Percentiles rank a stretch among this genome's conserved stretches.
phyloP scores from a whole-genome alignment of 2,329 filamentous ascomycete genomes.

The Verticillium isaacii region DNA sequence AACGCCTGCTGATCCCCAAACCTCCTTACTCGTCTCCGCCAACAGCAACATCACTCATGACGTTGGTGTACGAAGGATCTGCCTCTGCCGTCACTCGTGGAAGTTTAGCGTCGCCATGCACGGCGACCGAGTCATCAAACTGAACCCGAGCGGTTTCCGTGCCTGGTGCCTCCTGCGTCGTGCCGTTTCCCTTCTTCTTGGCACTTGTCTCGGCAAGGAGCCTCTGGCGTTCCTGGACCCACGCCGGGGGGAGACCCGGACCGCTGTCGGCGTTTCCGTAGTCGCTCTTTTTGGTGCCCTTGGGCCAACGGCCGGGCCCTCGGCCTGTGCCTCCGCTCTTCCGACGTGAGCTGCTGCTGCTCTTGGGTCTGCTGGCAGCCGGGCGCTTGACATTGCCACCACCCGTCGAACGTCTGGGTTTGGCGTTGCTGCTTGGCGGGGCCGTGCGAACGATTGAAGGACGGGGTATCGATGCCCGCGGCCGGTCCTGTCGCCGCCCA shows the following conservation, averaged over 20 bases:
- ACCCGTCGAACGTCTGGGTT: slow-evolving; percentile 32
- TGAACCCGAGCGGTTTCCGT: background rate
- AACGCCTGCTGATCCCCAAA: background rate
- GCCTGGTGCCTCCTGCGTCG: background rate
- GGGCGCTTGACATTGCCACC: slow-evolving; percentile 18
- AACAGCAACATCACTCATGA: background rate
- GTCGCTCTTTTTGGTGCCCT: slow-evolving; percentile 64
- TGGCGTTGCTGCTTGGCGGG: slow-evolving; percentile 24
- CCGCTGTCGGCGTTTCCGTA: slow-evolving; percentile 64
- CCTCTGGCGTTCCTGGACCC: slow-evolving; percentile 32
- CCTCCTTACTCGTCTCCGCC: background rate
- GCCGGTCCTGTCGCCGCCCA: slow-evolving; percentile 41
- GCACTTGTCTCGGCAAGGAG: slow-evolving; percentile 17
- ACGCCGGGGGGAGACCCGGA: slow-evolving; percentile 56
- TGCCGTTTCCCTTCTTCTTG: slow-evolving; percentile 13
- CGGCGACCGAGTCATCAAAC: background rate
- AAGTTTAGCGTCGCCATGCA: background rate
- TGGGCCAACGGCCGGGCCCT: slow-evolving; percentile 62
- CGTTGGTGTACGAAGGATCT: background rate
- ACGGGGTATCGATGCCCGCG: slow-evolving; percentile 35
- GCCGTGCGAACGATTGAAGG: slow-evolving; percentile 28
- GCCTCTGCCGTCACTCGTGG: background rate
- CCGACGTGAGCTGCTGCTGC: slow-evolving; percentile 38
- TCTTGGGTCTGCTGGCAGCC: slow-evolving; percentile 31
- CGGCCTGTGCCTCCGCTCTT: slow-evolving; percentile 60